These are phyloP conservation scores for Aspergillus sp. DNA, from an alignment of 2,329 filamentous ascomycete genomes.

Conservation along the genomic window DNA sequence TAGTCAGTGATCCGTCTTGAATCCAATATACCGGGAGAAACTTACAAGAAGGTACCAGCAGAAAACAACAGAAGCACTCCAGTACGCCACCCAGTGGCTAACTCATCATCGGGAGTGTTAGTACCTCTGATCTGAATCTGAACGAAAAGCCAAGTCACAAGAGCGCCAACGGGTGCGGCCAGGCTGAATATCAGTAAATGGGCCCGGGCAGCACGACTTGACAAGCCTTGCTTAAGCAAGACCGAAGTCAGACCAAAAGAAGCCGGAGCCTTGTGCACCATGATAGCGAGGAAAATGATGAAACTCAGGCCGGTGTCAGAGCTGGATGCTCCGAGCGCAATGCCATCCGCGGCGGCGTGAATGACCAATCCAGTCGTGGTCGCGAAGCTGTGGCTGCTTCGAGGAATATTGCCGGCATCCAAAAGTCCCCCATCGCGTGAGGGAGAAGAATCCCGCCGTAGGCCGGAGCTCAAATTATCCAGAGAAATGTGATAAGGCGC, in stretches of 20 bases:
- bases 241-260: slow-evolving; percentile 93
- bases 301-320: slow-evolving; percentile 77
- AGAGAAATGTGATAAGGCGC: slow-evolving; percentile 83
- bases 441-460: slow-evolving; percentile 44
- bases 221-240: slow-evolving; percentile 84
- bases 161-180: slow-evolving; percentile 81
- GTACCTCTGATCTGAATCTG: slow-evolving; percentile 67
- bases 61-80: slow-evolving; percentile 94
- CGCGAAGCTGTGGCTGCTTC: slow-evolving; percentile 60
- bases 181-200: slow-evolving; percentile 90
- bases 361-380: slow-evolving; percentile 95
- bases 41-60: slow-evolving; percentile 91
- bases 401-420: slow-evolving; percentile 28
- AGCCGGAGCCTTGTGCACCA: slow-evolving; percentile 95
- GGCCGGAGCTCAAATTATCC: slow-evolving; percentile 68
- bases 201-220: slow-evolving; percentile 77
- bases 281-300: slow-evolving; percentile 92
- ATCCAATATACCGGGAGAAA: slow-evolving; percentile 15
- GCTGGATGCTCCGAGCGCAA: slow-evolving; percentile 89
- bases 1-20: slow-evolving; percentile 13
- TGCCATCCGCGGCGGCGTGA: slow-evolving; percentile 90
- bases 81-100: slow-evolving; percentile 78
- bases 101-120: slow-evolving; percentile 51
- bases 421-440: slow-evolving; percentile 39
- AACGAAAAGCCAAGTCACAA: slow-evolving; percentile 79